Base-by-base conservation (phyloP, 2,329 filamentous ascomycete genomes). In the Stachybotrys elegans region DNA sequence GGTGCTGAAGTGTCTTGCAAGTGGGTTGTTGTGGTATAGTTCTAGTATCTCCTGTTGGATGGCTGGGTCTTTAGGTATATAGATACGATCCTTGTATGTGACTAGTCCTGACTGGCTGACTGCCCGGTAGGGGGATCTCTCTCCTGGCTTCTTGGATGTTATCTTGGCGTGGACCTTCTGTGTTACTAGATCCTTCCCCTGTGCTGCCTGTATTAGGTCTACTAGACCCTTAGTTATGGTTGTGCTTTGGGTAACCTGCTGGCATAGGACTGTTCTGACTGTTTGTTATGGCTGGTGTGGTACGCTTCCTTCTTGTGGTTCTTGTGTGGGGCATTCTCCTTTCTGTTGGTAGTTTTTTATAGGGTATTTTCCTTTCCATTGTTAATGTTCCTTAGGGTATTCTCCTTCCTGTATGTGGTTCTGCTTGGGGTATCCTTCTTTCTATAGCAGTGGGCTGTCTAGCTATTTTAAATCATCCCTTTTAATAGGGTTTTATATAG, bases 21-120 rank as follows among this genome's bases (percentile, higher is more conserved):
- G 38, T 20, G 38, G 38, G 37, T 45, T 42, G 38, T 45, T 45
- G 42, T 45, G 38, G 21, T 42, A 45, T 37, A 42, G 21, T 17
- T 22, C n/a, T n/a, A 45, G 20, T 27, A 42, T 7, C 17, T 44
- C 19, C 13, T 44, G 35, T 21, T 22, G 40, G 5, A 44, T 40
- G n/a, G 8, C 19, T 9, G n/a, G 31, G 8, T 35, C n/a, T 6
- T 8, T 35, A n/a, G 19, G n/a, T 35, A 35, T 35, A 35, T 35
- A 35, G n/a, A 35, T 35, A n/a, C n/a, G 19, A 17, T 17, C 31
- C 31, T 35, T 35, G 19, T 35, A 35, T 35, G 14, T 35, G 19
- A 35, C 19, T n/a, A 35, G n/a, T 16, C n/a, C 19, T n/a, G 19
- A 35, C 19, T 9, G 19, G n/a, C 19, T 16, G 14, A 35, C 19